Conservation (phyloP, 2,329 filamentous ascomycete species). For the Thyridium curvatum region DNA sequence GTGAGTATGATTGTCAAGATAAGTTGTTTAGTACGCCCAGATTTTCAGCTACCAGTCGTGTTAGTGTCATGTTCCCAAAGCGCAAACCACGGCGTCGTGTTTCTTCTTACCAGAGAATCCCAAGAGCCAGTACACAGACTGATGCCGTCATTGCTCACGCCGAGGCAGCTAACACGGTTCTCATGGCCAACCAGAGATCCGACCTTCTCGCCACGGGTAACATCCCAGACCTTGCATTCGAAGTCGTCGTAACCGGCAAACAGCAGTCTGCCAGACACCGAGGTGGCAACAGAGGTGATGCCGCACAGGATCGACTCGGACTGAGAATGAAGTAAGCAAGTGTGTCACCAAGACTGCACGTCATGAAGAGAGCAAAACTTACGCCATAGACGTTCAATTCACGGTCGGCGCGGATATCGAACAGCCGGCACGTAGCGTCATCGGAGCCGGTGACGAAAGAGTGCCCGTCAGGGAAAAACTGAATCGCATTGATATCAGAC, state of each 20-base stretch:
- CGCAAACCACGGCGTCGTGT: slow-evolving; percentile 16
- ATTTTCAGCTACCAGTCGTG: slow-evolving; percentile 63
- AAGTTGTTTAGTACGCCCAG: slow-evolving; percentile 64
- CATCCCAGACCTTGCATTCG: slow-evolving; percentile 99
- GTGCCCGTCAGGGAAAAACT: slow-evolving; percentile 98
- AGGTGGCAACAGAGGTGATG: slow-evolving; percentile 97
- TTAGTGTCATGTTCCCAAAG: slow-evolving; percentile 18
- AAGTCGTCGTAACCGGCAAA: slow-evolving; percentile 99
- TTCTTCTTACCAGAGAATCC: slow-evolving; percentile 84
- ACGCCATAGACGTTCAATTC: slow-evolving; percentile 64
- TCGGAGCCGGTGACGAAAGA: slow-evolving; percentile 97
- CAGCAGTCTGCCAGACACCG: slow-evolving; percentile 87
- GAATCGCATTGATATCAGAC: slow-evolving; percentile 98
- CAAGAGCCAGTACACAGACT: slow-evolving; percentile 99
- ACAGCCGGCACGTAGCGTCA: slow-evolving; percentile 93
- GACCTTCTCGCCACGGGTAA: slow-evolving; percentile 93
- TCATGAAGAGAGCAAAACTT: slow-evolving; percentile 24
- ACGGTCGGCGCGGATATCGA: slow-evolving; percentile 94
- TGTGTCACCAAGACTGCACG: slow-evolving; percentile 11
- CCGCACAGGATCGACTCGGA: slow-evolving; percentile 96
- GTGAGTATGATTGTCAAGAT: background rate
- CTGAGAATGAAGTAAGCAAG: slow-evolving; percentile 43
- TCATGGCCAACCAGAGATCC: slow-evolving; percentile 95
- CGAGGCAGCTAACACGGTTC: slow-evolving; percentile 97
- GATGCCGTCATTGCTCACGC: slow-evolving; percentile 98